Conservation (phyloP, 2,329 filamentous ascomycete genomes). For the Bipolaris zeicola region DNA sequence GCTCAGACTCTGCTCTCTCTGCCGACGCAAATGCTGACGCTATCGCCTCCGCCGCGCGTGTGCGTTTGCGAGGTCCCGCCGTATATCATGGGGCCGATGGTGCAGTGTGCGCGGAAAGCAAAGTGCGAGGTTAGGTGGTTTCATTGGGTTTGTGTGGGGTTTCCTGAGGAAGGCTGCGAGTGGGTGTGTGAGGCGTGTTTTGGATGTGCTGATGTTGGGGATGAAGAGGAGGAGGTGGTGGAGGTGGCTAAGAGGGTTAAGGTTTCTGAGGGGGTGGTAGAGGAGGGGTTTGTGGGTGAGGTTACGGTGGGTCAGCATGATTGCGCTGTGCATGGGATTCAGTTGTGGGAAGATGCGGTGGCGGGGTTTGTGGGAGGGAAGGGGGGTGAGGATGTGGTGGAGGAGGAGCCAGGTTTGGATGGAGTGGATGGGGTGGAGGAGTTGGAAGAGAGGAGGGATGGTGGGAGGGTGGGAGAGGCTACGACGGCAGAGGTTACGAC, state of each 20-base stretch:
- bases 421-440: no score
- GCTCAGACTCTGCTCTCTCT: neutral
- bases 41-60: neutral
- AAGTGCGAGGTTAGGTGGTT: conserved; percentile 1
- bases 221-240: neutral
- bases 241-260: neutral
- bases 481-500: no score
- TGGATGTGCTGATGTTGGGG: neutral
- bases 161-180: neutral
- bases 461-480: no score
- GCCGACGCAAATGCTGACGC: no score
- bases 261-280: neutral
- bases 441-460: no score
- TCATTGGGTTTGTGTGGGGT: neutral
- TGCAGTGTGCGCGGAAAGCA: neutral
- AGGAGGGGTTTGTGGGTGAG: neutral
- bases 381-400: no score
- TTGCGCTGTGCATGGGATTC: no score
- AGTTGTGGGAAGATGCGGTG: no score
- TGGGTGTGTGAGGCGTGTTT: conserved; percentile 2
- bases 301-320: no score
- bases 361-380: no score
- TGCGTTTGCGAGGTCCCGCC: conserved; percentile 1
- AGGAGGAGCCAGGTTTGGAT: no score
- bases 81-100: neutral